phyloP scores from a whole-genome alignment of 2,329 filamentous ascomycete genomes.

The Arthroderma uncinatum region DNA sequence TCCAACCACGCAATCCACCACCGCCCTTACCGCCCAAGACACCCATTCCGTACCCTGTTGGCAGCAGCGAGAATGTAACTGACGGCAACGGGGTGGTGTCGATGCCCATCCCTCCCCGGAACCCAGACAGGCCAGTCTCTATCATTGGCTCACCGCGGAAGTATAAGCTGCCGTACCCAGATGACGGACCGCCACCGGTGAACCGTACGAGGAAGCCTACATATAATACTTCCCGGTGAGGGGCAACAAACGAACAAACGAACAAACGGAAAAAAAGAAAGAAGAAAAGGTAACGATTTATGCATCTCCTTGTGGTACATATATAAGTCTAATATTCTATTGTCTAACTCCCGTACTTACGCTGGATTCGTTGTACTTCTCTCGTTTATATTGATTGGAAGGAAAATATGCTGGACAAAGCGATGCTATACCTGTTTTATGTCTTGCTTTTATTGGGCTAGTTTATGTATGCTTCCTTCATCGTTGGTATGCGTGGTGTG shows the following conservation, averaged over 20 bases:
- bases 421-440: too few species aligned
- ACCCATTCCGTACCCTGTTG: slow-evolving; percentile 48
- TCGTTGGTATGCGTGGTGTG: too few species aligned
- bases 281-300: background rate
- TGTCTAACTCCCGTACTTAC: background rate
- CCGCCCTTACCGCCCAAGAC: slow-evolving; percentile 70
- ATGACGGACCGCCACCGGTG: slow-evolving; percentile 68
- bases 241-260: background rate
- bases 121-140: slow-evolving; percentile 17
- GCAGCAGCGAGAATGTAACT: slow-evolving; percentile 12
- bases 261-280: background rate
- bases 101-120: slow-evolving; percentile 30
- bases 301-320: background rate
- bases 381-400: background rate
- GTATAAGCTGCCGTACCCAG: slow-evolving; percentile 59
- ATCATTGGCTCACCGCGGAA: slow-evolving; percentile 1
- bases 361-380: background rate
- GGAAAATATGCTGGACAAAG: background rate
- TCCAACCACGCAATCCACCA: slow-evolving; percentile 32
- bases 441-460: too few species aligned
- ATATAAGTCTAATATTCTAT: background rate
- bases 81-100: slow-evolving; percentile 17
- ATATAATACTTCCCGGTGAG: slow-evolving; percentile 33
- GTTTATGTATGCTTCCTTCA: too few species aligned
- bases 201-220: slow-evolving; percentile 81